Evolutionary conservation across 2,329 filamentous ascomycete species (phyloP).

Genomic region (Mollisia scopiformis): DNA sequence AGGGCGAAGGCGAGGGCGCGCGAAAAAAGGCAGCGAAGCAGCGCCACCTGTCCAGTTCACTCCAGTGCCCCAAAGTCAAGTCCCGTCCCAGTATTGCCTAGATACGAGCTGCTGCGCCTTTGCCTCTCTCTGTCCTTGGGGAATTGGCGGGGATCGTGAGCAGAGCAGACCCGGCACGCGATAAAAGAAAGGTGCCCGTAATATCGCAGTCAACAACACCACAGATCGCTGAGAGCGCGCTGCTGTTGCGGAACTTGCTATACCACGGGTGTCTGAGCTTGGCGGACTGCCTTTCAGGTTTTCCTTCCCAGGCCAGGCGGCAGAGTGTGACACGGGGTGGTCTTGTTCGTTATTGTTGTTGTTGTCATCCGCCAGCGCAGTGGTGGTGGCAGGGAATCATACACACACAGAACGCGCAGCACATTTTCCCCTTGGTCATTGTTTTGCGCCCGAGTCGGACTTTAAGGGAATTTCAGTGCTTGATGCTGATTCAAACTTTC

Average conservation of each 20-base stretch:
- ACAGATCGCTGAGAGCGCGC: background rate
- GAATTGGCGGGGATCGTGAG: background rate
- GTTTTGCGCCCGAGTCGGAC: constrained; percentile 11
- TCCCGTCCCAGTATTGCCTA: constrained; percentile 20
- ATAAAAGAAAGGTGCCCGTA: background rate
- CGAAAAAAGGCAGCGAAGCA: constrained; percentile 4
- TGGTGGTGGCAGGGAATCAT: background rate
- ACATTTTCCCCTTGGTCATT: constrained; percentile 14
- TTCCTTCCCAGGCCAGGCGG: background rate
- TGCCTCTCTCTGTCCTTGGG: constrained; percentile 14
- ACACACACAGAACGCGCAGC: background rate
- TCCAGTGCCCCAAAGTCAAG: too few species aligned
- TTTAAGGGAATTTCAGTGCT: constrained; percentile 1
- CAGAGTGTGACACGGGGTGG: background rate
- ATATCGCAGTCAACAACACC: background rate
- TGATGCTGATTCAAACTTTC: constrained; percentile 31
- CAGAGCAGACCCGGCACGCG: constrained; percentile 1
- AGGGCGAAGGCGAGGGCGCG: constrained; percentile 17
- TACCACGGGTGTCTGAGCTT: background rate
- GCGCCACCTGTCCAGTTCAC: background rate
- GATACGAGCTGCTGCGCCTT: constrained; percentile 28
- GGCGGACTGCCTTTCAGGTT: background rate
- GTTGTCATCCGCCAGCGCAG: background rate
- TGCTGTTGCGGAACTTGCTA: background rate
- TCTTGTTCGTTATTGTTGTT: background rate